Percentiles rank a stretch among this genome's conserved stretches.
Conservation (phyloP, 2,329 filamentous ascomycete genomes). For the Botryotinia calthae region DNA sequence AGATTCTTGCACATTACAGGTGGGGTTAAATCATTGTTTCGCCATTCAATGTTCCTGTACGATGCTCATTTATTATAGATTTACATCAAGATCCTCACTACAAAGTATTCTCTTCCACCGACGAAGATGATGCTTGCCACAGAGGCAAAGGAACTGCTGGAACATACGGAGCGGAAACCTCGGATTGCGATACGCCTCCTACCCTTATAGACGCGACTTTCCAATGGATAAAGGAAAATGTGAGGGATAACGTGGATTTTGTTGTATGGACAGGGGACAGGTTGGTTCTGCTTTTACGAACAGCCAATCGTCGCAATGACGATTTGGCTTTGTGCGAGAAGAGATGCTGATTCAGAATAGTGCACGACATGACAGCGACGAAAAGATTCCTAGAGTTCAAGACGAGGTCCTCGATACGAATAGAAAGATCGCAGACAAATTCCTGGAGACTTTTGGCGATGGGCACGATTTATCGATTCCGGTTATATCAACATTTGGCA, state of each 20-base stretch:
- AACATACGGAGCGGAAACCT: conserved; percentile 78
- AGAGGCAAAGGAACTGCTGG: conserved; percentile 73
- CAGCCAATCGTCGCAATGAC: neutral
- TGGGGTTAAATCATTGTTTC: conserved; percentile 43
- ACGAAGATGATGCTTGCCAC: conserved; percentile 72
- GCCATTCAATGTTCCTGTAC: conserved; percentile 16
- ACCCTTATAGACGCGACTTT: conserved; percentile 85
- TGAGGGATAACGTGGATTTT: conserved; percentile 81
- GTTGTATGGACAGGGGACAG: conserved; percentile 92
- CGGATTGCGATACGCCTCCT: conserved; percentile 82
- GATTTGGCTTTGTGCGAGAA: conserved; percentile 12
- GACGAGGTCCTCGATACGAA: conserved; percentile 79
- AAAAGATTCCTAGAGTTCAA: conserved; percentile 70
- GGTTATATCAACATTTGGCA: conserved; percentile 86
- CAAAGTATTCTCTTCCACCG: conserved; percentile 71
- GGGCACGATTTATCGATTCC: conserved; percentile 65
- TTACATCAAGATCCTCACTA: conserved; percentile 91
- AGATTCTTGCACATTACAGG: conserved; percentile 88
- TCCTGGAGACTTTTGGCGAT: conserved; percentile 68
- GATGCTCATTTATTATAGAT: conserved; percentile 54
- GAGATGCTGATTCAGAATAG: conserved; percentile 10
- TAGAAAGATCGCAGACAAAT: conserved; percentile 69
- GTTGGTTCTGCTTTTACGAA: conserved; percentile 42
- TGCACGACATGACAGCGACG: conserved; percentile 78
- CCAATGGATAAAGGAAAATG: conserved; percentile 76